Evolutionary conservation across 2,329 filamentous ascomycete genomes (phyloP).

Genomic region (Paecilomyces sp.): DNA sequence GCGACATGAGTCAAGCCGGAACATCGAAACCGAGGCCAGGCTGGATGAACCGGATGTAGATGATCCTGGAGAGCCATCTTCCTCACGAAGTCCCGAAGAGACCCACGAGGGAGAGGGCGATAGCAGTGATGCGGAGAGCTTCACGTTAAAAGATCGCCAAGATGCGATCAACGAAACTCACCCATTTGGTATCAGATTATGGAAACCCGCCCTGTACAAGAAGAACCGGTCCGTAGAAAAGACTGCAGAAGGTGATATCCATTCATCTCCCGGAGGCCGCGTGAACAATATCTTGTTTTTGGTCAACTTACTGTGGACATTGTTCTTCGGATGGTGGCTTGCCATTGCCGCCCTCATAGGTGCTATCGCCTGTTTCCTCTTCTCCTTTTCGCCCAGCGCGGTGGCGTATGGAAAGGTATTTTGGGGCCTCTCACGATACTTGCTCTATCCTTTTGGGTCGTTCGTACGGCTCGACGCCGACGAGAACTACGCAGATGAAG

Average conservation of each 20-base stretch:
- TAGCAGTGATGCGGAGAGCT: slow-evolving; percentile 90
- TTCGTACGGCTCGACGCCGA: slow-evolving; percentile 91
- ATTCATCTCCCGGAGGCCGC: slow-evolving; percentile 82
- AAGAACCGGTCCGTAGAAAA: slow-evolving; percentile 95
- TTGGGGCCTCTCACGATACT: slow-evolving; percentile 73
- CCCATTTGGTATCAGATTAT: slow-evolving; percentile 96
- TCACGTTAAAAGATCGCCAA: slow-evolving; percentile 93
- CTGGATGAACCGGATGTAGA: slow-evolving; percentile 22
- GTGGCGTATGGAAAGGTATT: slow-evolving; percentile 80
- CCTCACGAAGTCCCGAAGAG: slow-evolving; percentile 13
- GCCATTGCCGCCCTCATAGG: slow-evolving; percentile 66
- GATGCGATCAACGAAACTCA: slow-evolving; percentile 98
- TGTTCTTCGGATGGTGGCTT: slow-evolving; percentile 96
- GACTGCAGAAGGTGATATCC: slow-evolving; percentile 92
- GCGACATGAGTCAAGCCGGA: slow-evolving; percentile 30
- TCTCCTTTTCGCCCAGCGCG: slow-evolving; percentile 72
- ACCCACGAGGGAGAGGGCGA: slow-evolving; percentile 20
- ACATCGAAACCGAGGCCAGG: slow-evolving; percentile 31
- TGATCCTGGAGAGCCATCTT: slow-evolving; percentile 11
- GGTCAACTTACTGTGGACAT: slow-evolving; percentile 85
- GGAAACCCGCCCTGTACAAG: slow-evolving; percentile 98
- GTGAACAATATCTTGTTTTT: slow-evolving; percentile 79
- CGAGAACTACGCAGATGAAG: slow-evolving; percentile 88
- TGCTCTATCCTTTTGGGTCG: slow-evolving; percentile 95
- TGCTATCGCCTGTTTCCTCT: slow-evolving; percentile 69